These are phyloP conservation scores for Boletellus deceptivus DNA, from an alignment of 1,284 basidiomycete species.

Conservation along the genomic window DNA sequence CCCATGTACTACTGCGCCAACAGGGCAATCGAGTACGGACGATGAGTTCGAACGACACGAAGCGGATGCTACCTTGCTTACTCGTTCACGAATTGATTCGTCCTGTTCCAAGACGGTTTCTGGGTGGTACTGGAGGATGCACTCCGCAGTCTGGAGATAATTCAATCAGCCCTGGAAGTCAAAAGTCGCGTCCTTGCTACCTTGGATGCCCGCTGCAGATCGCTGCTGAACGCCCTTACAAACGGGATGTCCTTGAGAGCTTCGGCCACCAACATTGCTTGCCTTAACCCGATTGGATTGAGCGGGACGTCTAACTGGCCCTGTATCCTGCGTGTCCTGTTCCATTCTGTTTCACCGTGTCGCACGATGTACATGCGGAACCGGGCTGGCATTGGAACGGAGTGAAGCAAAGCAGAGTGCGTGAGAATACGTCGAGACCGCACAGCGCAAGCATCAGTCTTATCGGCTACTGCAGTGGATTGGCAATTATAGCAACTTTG, in stretches of 20 bases:
- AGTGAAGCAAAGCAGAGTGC: neutral
- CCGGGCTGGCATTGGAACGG: constrained; percentile 20
- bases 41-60: constrained; percentile 1
- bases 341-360: constrained; percentile 74
- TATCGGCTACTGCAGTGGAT: too few species aligned
- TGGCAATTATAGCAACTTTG: too few species aligned
- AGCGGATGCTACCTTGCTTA: constrained; percentile 30
- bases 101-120: constrained; percentile 42
- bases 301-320: constrained; percentile 66
- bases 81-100: constrained; percentile 60
- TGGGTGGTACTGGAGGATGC: constrained; percentile 55
- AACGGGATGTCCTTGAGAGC: constrained; percentile 53
- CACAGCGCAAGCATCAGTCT: too few species aligned
- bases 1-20: constrained; percentile 55
- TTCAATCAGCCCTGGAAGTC: neutral
- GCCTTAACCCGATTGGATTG: constrained; percentile 55
- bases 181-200: constrained; percentile 44
- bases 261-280: constrained; percentile 54
- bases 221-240: constrained; percentile 58
- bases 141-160: constrained; percentile 56
- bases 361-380: constrained; percentile 62
- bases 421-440: neutral
- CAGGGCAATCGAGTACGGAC: neutral
- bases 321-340: constrained; percentile 60
- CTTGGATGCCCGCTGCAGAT: constrained; percentile 58